A percentile compares a stretch with the other conserved stretches of the same genome.
Evolutionary conservation across 176 grass and related monocot species (phyloP).

Genomic region (Carex pumila): DNA sequence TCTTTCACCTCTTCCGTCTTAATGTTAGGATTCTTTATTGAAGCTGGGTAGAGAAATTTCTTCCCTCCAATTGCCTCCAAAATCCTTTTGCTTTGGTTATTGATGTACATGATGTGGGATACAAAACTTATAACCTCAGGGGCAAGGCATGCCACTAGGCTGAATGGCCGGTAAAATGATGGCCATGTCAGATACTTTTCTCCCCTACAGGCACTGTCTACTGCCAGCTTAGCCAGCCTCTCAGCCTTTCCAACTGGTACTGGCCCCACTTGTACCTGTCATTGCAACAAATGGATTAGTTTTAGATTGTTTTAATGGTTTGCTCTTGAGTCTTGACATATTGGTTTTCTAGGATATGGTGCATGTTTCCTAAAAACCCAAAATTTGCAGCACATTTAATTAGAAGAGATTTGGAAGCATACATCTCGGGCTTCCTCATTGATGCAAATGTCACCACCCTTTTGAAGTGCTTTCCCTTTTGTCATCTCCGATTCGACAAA

Average conservation of each 20-base stretch:
- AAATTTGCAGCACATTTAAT: not conserved
- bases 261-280: conserved; percentile 27
- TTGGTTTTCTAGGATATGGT: no score
- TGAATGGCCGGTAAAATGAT: conserved; percentile 24
- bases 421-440: conserved; percentile 32
- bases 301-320: not conserved
- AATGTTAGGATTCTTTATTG: conserved; percentile 10
- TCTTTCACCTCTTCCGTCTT: conserved; percentile 10
- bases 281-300: not conserved
- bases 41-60: conserved; percentile 25
- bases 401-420: not conserved
- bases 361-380: not conserved
- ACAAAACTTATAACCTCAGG: conserved; percentile 27
- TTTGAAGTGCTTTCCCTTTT: conserved; percentile 36
- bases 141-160: conserved; percentile 7
- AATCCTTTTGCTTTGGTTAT: not conserved
- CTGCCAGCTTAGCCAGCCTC: conserved; percentile 20
- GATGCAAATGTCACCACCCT: conserved; percentile 16
- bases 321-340: no score
- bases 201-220: conserved; percentile 22
- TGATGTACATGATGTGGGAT: not conserved
- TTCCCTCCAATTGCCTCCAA: conserved; percentile 13
- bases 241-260: conserved; percentile 23
- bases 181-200: conserved; percentile 37
- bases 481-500: conserved; percentile 37